Base-by-base conservation (phyloP, 805 yeast species). In the Candida silvatica region DNA sequence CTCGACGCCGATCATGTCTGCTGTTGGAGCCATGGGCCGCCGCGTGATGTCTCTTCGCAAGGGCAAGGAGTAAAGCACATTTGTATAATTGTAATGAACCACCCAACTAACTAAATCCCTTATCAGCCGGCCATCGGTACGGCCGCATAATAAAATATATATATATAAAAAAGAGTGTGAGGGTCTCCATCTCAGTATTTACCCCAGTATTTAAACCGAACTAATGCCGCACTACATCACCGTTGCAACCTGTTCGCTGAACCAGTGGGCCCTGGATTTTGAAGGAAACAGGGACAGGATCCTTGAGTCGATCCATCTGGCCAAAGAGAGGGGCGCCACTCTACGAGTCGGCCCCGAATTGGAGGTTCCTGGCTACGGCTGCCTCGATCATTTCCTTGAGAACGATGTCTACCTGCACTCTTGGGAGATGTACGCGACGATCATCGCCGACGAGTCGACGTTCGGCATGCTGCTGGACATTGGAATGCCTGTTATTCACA, bases 191-290 rank as follows among this genome's bases (percentile, higher is more conserved):
- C n/a, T n/a, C n/a, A n/a, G n/a, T n/a, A n/a, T n/a, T n/a, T n/a
- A 23, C n/a, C 26, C 26, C 12, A n/a, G 12, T 23, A 11, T n/a
- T 23, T 23, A 23, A 23, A 11, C 26, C n/a, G n/a, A n/a, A 23
- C 26, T n/a, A 23, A 88, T 88, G 96, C 88, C 94, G 1, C 92
- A 85, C 36, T 69, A 81, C 38, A 77, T 88, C 32, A 90, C 97
- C 0, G 64, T 90, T 25, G 88, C 97, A 1, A 88, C 97, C 1
- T 90, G 97, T 60, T 86, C 88, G 49, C 68, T 92, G 44, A 92
- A 92, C 62, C 99, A 92, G 70, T 92, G 99, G 99, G 96, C 98
- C 0, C 67, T 92, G 36, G 99, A 92, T 56, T 92, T 86, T 57
- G 97, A 90, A 57, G 99, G 98, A 4, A 92, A 92, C 59, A 69